phyloP scores from a whole-genome alignment of 148 eudicot species.

The Pharnaceum exiguum region DNA sequence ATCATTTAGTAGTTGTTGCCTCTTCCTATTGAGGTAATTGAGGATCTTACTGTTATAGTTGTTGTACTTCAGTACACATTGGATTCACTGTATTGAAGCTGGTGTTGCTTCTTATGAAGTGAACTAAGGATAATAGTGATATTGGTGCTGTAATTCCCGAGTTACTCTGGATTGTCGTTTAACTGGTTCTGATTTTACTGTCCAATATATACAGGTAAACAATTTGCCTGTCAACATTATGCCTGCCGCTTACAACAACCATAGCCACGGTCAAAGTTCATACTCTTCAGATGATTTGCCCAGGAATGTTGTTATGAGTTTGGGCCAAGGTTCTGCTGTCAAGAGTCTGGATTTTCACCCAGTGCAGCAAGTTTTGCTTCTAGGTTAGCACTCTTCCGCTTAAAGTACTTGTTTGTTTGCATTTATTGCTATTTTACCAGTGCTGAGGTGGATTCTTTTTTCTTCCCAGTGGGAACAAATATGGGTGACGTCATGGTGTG shows the following conservation, averaged over 20 bases:
- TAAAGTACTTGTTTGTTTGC: background rate
- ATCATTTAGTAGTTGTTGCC: too few relatives aligned
- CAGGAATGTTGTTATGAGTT: slow-evolving; percentile 57
- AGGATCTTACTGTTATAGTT: too few relatives aligned
- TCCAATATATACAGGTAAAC: slow-evolving; percentile 44
- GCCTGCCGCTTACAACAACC: slow-evolving; percentile 57
- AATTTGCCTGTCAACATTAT: slow-evolving; percentile 66
- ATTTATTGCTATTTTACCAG: background rate
- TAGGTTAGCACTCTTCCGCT: slow-evolving; percentile 46
- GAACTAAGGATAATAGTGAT: too few relatives aligned
- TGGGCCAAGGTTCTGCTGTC: slow-evolving; percentile 78
- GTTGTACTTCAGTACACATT: too few relatives aligned
- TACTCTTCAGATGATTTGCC: slow-evolving; percentile 82
- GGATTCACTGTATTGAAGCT: too few relatives aligned
- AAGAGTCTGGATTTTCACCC: slow-evolving; percentile 98
- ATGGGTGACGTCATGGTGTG: slow-evolving; percentile 80
- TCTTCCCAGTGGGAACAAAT: slow-evolving; percentile 67
- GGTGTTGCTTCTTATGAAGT: too few relatives aligned
- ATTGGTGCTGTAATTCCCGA: too few relatives aligned
- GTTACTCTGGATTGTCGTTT: background rate
- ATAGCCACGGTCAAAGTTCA: slow-evolving; percentile 68
- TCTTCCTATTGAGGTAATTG: too few relatives aligned
- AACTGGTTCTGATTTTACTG: slow-evolving; percentile 12
- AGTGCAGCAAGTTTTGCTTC: slow-evolving; percentile 62
- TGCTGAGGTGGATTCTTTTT: slow-evolving; percentile 9